Evolutionary conservation across 345 rosid species (phyloP).

Genomic region (Euphorbia lathyris): DNA sequence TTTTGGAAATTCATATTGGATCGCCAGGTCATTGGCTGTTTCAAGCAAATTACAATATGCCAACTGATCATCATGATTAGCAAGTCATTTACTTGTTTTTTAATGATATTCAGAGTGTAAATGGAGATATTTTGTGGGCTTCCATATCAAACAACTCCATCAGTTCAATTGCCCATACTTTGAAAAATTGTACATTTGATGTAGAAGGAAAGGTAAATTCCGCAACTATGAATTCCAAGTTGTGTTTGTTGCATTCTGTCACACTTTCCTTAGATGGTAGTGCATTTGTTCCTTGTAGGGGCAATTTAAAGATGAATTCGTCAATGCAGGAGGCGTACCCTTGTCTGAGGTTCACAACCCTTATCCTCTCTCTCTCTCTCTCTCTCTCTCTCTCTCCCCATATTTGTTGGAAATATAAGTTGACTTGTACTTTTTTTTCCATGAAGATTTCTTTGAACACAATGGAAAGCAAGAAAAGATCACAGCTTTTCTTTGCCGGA

Average conservation of each 20-base stretch:
- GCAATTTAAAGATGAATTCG: slow-evolving; percentile 90
- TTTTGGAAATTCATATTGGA: slow-evolving; percentile 82
- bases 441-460: slow-evolving; percentile 51
- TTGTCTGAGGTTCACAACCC: slow-evolving; percentile 59
- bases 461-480: slow-evolving; percentile 56
- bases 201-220: slow-evolving; percentile 67
- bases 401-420: slow-evolving; percentile 14
- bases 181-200: slow-evolving; percentile 65
- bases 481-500: slow-evolving; percentile 54
- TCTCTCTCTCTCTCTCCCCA: neutral
- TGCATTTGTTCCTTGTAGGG: slow-evolving; percentile 47
- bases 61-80: neutral
- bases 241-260: slow-evolving; percentile 3
- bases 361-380: too few relatives aligned
- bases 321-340: slow-evolving; percentile 92
- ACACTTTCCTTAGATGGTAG: slow-evolving; percentile 10
- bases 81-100: neutral
- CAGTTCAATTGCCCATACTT: slow-evolving; percentile 45
- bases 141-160: slow-evolving; percentile 65
- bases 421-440: slow-evolving; percentile 16
- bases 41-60: slow-evolving; percentile 4
- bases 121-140: slow-evolving; percentile 74
- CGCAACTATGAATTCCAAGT: neutral
- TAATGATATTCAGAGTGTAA: slow-evolving; percentile 43
- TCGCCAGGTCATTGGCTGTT: slow-evolving; percentile 53